phyloP scores from a whole-genome alignment of 768 basidiomycete genomes.

The Pleurotus platypus region DNA sequence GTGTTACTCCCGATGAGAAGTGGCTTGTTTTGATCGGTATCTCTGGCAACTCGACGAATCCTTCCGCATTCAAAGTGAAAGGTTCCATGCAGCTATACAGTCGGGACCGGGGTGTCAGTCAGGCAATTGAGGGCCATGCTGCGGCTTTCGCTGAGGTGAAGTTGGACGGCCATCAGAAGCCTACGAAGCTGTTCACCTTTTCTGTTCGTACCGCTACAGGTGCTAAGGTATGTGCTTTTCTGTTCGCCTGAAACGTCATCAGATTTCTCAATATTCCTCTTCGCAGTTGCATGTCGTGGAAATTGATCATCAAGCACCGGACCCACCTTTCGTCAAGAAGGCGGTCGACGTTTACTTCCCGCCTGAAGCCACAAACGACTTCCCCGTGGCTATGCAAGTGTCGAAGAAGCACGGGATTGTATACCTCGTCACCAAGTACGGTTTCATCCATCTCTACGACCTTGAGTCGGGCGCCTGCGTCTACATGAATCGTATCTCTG shows the following conservation, averaged over 20 bases:
- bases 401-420: conserved; percentile 96
- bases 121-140: conserved; percentile 98
- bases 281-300: conserved; percentile 93
- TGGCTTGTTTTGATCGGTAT: conserved; percentile 98
- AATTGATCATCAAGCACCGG: conserved; percentile 92
- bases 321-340: conserved; percentile 94
- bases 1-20: conserved; percentile 87
- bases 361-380: conserved; percentile 95
- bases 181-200: conserved; percentile 92
- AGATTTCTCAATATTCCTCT: conserved; percentile 5
- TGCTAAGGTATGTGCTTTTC: conserved; percentile 67
- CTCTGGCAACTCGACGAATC: conserved; percentile 86
- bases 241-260: no score
- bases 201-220: conserved; percentile 95
- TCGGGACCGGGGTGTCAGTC: conserved; percentile 87
- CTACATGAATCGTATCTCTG: conserved; percentile 99
- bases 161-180: conserved; percentile 80
- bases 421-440: conserved; percentile 97
- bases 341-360: conserved; percentile 99
- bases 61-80: conserved; percentile 97
- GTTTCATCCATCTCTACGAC: conserved; percentile 99
- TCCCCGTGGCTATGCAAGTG: conserved; percentile 99
- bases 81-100: conserved; percentile 98
- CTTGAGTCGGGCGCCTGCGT: conserved; percentile 95
- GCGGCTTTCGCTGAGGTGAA: conserved; percentile 93